Evolutionary conservation across 1,139 yeast genomes (phyloP), one percentile per base, ranked within the genome.

Genomic region (Saccharomyces pastorianus): DNA sequence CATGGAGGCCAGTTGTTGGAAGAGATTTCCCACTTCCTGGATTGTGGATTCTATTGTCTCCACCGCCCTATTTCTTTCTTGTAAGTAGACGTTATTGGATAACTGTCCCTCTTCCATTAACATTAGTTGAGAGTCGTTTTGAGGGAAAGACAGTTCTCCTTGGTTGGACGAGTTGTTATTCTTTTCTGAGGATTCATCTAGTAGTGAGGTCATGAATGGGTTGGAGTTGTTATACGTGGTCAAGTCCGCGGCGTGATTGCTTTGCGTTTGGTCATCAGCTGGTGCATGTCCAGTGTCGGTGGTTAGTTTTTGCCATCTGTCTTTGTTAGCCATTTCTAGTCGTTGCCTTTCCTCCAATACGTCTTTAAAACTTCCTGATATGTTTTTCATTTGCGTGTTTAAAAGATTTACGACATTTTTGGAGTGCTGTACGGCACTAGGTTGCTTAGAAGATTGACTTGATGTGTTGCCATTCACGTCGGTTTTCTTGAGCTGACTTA

Each of bases 1-100:
- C 98, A 93, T 91, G 1, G 96, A 87, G 2, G 98, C 96, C 64
- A 93, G 77, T 71, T 93, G 99, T 63, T 88, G 95, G 73, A 95
- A 93, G 60, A 93, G 78, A 55, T 88, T 88, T 31, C 99, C 99
- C 48, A 93, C 96, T 71, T 93, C 99, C 66, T 91, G 95, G 58
- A 93, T 93, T 0, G 99, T 93, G 26, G 91, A 81, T 68, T 93
- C 99, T 52, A 93, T 93, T 2, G 96, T 89, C 68, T 93, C 98
- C 50, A 93, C 97, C 0, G 99, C 99, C 48, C 84, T 73, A 63
- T 84, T 85, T 65, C 99, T 80, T 64, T 87, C 95, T 65, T 85
- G 93, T 57, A 91, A 73, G 68, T 93, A 93, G 74, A 80, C 71
- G 56, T 74, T 66, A n/a, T 67, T 64, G n/a, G 64, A 58, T 48